Base-by-base conservation (phyloP, 2,329 filamentous ascomycete species). In the Passalora sequoiae region DNA sequence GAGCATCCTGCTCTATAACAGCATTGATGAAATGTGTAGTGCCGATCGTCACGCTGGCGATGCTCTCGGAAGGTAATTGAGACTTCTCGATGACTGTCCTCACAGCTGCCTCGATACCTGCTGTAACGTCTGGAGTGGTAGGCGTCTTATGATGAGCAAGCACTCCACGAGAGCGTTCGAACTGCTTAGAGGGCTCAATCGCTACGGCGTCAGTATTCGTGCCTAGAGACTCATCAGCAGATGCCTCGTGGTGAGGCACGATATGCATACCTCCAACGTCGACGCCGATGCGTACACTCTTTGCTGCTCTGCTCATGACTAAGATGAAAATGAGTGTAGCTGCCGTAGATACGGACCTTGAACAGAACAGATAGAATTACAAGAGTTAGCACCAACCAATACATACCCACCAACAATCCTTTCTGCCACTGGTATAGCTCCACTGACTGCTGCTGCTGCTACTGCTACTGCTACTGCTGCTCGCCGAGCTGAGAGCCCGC, bases 41-140 rank as follows among this genome's bases (percentile, higher is more conserved):
- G 19, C 73, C 73, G 38, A 76, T 69, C 6, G 70, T 73, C 4
- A 75, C 67, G 44, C 69, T 71, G 2, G 52, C 58, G 9, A 62
- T 61, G 29, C 61, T 51, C 1, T 62, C 48, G 0, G 58, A 53
- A 7, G 61, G 54, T 2, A 67, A 51, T 3, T 55, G 45, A 5
- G 66, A 63, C 27, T 63, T 48, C 4, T 60, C 49, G 10, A 71
- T 54, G 4, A 70, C 61, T 22, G 54, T 56, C 9, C 57, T 55
- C 3, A 72, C 61, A 0, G 67, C 66, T 1, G 53, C 53, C 22
- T 66, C 59, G 38, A 72, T 69, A 4, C 69, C 68, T n/a, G 55
- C 59, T 0, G 66, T 70, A 2, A 70, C 66, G 52, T 71, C 63
- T 6, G 62, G 54, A 44, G 61, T 66, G 5, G 64, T 69, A 30